Evolutionary conservation across 352 stramenopile species (phyloP), one percentile per base, ranked within the genome.

Genomic region (Plasmopara muralis): DNA sequence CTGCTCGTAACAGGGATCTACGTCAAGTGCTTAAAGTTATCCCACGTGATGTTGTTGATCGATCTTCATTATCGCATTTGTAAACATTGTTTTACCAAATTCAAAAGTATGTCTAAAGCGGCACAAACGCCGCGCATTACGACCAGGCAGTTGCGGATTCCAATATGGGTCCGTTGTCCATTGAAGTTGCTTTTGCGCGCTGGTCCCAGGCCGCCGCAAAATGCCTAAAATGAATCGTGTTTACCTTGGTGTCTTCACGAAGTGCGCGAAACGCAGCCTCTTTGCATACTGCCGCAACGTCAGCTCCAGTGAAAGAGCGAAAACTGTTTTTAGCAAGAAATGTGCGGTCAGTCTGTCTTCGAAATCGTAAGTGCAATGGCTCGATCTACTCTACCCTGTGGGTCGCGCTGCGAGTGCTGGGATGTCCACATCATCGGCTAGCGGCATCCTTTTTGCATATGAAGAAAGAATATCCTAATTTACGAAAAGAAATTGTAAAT

Each of bases 191-290:
- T 51, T 62, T 20, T 25, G 51, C 50, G 16, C 72, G 70, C 41
- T 72, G 59, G 13, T 70, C 53, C 77, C 77, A 87, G 8, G 77
- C 72, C 8, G 62, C 62, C 33, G 70, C 43, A 16, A 87, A 84
- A 53, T 87, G 72, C 2, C 43, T 55, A 41, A 68, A 61, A 20
- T 25, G 6, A n/a, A 87, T 61, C 28, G 13, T 42, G 5, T 40
- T 47, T 0, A 70, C 70, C 39, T 84, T 58, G 2, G 81, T 62
- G 55, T 82, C 54, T 55, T 89, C 68, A 12, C 82, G 82, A 55
- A 92, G 70, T 14, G 82, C 71, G n/a, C 70, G 73, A 35, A 92
- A 83, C 3, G 78, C 82, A n/a, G 82, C 78, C 55, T 89, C 78
- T 29, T 89, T 89, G 62, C 82, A 92, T 25, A 89, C 60, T 29